Base-by-base conservation (phyloP, 1,284 basidiomycete genomes). In the Chiua sp. region DNA sequence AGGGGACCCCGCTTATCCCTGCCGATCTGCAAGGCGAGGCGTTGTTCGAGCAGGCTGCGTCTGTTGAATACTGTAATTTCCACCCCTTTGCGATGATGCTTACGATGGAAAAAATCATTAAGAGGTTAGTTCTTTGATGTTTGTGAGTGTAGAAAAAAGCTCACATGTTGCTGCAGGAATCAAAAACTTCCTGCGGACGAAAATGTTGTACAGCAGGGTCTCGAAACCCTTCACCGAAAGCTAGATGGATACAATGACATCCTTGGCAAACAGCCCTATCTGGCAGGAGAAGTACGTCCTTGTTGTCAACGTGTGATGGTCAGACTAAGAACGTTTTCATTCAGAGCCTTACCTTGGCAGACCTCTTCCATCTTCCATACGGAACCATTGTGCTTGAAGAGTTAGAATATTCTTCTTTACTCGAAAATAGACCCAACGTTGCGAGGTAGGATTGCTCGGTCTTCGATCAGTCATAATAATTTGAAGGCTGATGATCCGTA, bases 321-420 rank as follows among this genome's bases (percentile, higher is more conserved):
- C 28, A 10, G 12, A 42, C 44, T 26, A 47, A 47, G 10, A 23
- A 35, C 20, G 3, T 39, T 20, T 49, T 50, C 56, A 7, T 35
- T 46, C 61, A 84, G 80, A 71, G 75, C 49, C 35, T 85, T 18
- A 82, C 82, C 7, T 72, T 87, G n/a, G 84, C 80, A 1, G 86
- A 88, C 65, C 68, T 88, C 11, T 86, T 80, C 73, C 84, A 87
- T 63, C 71, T 87, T 4, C 82, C 86, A 0, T 81, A 79, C 57
- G 82, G 74, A 16, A 50, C 66, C 18, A 63, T 76, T 54, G 68
- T 82, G 50, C 55, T 74, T 8, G 71, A 75, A 52, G 62, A 63
- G 37, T 60, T 75, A 20, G 63, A 55, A 15, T 73, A 58, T 32
- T 32, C 32, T 47, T 42, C 67, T 26, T 28, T 75, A 23, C 61